Conservation (phyloP, 129 eudicot genomes). For the Tanacetum coccineum region DNA sequence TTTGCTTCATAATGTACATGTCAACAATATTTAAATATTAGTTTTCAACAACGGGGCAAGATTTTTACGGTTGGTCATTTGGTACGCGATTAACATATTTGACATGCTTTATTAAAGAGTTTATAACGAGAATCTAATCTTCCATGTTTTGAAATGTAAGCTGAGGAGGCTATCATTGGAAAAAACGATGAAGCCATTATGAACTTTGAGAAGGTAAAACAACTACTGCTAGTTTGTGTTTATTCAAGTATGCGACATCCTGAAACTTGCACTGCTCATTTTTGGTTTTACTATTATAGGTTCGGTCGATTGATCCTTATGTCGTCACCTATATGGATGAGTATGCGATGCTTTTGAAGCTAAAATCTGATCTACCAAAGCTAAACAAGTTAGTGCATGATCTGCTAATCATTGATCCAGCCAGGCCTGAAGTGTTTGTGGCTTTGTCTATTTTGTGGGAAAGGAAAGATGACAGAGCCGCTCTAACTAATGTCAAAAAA, state of each 20-base stretch:
- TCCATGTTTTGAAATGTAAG: constrained; percentile 41
- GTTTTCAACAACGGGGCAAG: no score
- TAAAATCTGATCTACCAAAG: no score
- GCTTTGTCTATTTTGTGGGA: no score
- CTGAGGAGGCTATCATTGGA: constrained; percentile 86
- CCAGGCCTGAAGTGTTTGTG: constrained; percentile 94
- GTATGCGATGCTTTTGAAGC: no score
- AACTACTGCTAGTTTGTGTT: constrained; percentile 5
- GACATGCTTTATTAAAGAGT: no score
- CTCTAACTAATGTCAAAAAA: constrained; percentile 78
- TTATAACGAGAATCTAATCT: constrained; percentile 5
- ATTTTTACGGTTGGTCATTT: constrained; percentile 78
- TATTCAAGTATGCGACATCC: constrained; percentile 11
- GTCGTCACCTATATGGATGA: no score
- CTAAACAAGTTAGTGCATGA: constrained; percentile 89
- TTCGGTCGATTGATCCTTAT: no score
- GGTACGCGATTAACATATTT: no score
- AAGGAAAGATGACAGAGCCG: constrained; percentile 93
- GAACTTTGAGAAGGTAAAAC: constrained; percentile 80
- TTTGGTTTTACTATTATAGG: no score
- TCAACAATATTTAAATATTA: no score
- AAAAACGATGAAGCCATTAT: constrained; percentile 80
- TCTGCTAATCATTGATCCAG: constrained; percentile 68
- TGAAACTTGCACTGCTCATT: no score
- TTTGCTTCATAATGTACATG: no score